phyloP scores from a whole-genome alignment of 768 basidiomycete species.

The Mycena olivaceomarginata region DNA sequence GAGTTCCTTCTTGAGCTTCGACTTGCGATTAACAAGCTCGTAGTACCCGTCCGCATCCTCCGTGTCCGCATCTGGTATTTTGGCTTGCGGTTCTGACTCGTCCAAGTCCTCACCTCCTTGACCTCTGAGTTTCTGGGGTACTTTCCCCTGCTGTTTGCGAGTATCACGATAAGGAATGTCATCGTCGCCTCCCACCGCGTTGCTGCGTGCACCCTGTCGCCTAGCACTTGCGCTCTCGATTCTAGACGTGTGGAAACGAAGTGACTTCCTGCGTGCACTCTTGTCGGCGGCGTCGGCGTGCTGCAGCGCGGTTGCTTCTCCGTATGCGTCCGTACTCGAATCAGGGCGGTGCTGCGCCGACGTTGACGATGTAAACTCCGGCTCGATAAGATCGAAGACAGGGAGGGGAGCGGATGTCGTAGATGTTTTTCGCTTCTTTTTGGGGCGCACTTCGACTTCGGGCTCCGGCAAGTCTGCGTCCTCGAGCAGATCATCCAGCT shows the following conservation, averaged over 20 bases:
- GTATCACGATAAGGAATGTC: constrained; percentile 94
- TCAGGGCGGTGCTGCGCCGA: constrained; percentile 50
- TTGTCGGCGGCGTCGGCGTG: constrained; percentile 90
- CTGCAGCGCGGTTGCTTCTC: constrained; percentile 83
- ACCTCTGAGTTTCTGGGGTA: constrained; percentile 58
- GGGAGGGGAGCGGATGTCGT: constrained; percentile 52
- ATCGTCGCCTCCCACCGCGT: constrained; percentile 92
- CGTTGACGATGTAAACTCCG: constrained; percentile 74
- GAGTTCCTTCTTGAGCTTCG: constrained; percentile 82
- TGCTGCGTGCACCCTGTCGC: constrained; percentile 82
- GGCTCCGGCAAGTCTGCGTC: constrained; percentile 64
- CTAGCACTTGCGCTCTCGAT: constrained; percentile 89
- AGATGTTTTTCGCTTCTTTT: constrained; percentile 77
- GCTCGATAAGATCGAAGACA: constrained; percentile 88
- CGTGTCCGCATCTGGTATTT: constrained; percentile 59
- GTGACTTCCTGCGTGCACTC: constrained; percentile 83
- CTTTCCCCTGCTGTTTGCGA: constrained; percentile 73
- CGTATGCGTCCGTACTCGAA: constrained; percentile 71
- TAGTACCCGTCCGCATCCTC: constrained; percentile 89
- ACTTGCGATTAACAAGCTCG: constrained; percentile 87
- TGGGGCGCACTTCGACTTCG: constrained; percentile 63
- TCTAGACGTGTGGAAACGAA: constrained; percentile 95
- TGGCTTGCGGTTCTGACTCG: constrained; percentile 68
- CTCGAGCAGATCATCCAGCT: constrained; percentile 75
- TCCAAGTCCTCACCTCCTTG: constrained; percentile 83